Conservation (phyloP, 352 stramenopile species). For the Pythium biforme region DNA sequence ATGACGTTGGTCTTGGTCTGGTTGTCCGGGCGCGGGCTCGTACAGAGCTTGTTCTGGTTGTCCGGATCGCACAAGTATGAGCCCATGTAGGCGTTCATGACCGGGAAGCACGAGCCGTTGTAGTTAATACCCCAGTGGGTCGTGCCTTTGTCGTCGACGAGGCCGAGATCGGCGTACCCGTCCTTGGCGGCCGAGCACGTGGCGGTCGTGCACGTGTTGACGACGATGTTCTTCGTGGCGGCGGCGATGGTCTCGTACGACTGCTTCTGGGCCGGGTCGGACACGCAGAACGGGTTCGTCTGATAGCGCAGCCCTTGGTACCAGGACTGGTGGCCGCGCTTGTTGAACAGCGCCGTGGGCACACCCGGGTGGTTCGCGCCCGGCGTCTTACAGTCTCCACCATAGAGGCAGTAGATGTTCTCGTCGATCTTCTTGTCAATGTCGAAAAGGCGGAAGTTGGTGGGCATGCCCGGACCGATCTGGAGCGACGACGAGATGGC, state of each 20-base stretch:
- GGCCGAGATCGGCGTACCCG: conserved; percentile 47
- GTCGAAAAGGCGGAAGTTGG: conserved; percentile 48
- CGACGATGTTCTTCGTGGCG: conserved; percentile 50
- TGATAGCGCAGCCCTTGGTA: conserved; percentile 58
- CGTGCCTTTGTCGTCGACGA: conserved; percentile 41
- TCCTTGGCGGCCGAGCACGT: conserved; percentile 56
- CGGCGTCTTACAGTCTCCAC: conserved; percentile 36
- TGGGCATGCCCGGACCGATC: conserved; percentile 66
- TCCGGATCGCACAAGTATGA: conserved; percentile 24
- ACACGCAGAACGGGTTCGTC: conserved; percentile 39
- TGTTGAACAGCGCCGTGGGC: conserved; percentile 37
- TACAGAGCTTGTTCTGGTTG: conserved; percentile 39
- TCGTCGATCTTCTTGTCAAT: conserved; percentile 34
- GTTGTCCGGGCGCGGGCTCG: conserved; percentile 36
- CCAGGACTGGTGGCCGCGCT: conserved; percentile 48
- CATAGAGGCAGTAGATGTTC: conserved; percentile 42
- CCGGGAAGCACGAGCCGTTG: conserved; percentile 17
- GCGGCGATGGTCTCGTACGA: conserved; percentile 38
- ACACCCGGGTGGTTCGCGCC: conserved; percentile 27
- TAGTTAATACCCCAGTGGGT: conserved; percentile 35
- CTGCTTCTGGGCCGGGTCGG: conserved; percentile 21
- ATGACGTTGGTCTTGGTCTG: conserved; percentile 52
- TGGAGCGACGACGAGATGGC: conserved; percentile 90
- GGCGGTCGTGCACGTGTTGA: conserved; percentile 41
- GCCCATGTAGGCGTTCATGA: conserved; percentile 17